phyloP scores from a whole-genome alignment of 345 rosid genomes.

The Brassica nigra region DNA sequence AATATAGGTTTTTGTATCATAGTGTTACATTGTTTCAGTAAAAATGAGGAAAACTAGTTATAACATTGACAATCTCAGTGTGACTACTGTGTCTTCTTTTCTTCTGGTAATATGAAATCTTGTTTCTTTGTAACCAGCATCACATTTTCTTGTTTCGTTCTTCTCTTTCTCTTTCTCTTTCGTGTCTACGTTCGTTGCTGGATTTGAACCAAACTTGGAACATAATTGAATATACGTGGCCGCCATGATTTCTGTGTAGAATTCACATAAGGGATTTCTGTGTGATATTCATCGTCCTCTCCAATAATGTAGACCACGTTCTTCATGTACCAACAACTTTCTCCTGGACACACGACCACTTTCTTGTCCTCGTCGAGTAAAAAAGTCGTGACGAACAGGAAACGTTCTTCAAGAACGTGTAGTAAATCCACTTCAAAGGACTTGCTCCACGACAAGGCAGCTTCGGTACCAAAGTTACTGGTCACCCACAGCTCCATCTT shows the following conservation, averaged over 20 bases:
- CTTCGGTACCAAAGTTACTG: not conserved
- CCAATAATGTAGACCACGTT: not conserved
- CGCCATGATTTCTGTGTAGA: not conserved
- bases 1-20: no score
- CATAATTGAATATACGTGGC: not conserved
- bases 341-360: not conserved
- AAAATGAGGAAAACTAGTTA: no score
- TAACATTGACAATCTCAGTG: no score
- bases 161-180: not conserved
- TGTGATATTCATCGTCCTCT: not conserved
- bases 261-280: not conserved
- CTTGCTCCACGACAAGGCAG: not conserved
- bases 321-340: not conserved
- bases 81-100: no score
- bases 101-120: not conserved
- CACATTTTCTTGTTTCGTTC: not conserved
- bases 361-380: not conserved
- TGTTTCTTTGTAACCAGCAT: not conserved
- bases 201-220: constrained; percentile 1
- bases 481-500: not conserved
- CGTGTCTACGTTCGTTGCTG: not conserved
- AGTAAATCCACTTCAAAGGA: not conserved
- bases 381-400: not conserved
- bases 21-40: no score
- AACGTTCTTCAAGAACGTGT: not conserved